These are phyloP conservation scores for Zygotorulaspora sp. DNA, from an alignment of 805 yeast genomes.

Conservation along the genomic window DNA sequence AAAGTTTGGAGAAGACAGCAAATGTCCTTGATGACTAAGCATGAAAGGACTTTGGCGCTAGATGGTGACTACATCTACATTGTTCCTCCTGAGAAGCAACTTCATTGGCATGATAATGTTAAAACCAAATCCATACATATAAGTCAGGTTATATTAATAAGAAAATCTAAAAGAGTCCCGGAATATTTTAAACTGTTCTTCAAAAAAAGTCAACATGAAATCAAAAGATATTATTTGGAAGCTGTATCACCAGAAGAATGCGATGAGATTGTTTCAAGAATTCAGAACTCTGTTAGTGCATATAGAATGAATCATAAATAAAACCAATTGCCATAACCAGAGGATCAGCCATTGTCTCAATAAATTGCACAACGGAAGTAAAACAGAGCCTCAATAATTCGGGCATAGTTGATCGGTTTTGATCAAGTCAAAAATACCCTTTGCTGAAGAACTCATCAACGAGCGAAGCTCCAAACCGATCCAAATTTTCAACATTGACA, in stretches of 20 bases:
- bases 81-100: slow-evolving; percentile 73
- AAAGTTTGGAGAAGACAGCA: slow-evolving; percentile 87
- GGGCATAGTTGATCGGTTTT: slow-evolving; percentile 65
- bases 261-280: slow-evolving; percentile 68
- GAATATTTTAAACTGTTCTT: slow-evolving; percentile 78
- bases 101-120: slow-evolving; percentile 64
- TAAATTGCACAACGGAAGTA: background rate
- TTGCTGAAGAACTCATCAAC: slow-evolving; percentile 75
- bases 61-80: slow-evolving; percentile 94
- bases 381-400: slow-evolving; percentile 41
- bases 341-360: too few relatives aligned
- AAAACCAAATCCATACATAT: slow-evolving; percentile 87
- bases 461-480: slow-evolving; percentile 83
- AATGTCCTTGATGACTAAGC: slow-evolving; percentile 66
- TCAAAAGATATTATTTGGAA: slow-evolving; percentile 84
- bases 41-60: slow-evolving; percentile 77
- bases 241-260: slow-evolving; percentile 59
- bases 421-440: slow-evolving; percentile 57
- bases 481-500: slow-evolving; percentile 89
- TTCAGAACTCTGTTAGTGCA: slow-evolving; percentile 53
- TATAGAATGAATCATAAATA: slow-evolving; percentile 33
- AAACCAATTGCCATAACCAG: background rate
- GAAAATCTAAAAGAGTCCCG: slow-evolving; percentile 72
- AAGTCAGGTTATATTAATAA: slow-evolving; percentile 66
- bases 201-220: slow-evolving; percentile 53